A percentile compares a stretch with the other conserved stretches of the same genome.
phyloP scores from a whole-genome alignment of 169 alveolate species.

The Cyclospora cayetanensis region DNA sequence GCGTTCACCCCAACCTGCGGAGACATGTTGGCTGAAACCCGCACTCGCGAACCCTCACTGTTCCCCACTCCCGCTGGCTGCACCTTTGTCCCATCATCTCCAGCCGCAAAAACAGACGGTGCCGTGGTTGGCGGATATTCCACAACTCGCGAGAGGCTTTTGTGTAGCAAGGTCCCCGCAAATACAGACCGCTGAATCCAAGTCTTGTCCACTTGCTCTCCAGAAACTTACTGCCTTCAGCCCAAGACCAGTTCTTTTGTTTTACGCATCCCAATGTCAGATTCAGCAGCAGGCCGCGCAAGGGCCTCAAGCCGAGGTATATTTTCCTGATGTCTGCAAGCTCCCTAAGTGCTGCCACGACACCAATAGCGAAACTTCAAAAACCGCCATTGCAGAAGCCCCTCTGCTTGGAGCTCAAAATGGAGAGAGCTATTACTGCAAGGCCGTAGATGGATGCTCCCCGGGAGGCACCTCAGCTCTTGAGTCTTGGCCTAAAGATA shows the following conservation, averaged over 20 bases:
- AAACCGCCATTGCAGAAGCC: too few species aligned
- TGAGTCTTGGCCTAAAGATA: too few species aligned
- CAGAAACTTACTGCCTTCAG: background rate
- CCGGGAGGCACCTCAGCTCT: too few species aligned
- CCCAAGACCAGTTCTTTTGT: background rate
- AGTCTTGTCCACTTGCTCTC: background rate
- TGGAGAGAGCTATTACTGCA: too few species aligned
- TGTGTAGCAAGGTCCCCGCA: background rate
- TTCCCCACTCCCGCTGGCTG: background rate
- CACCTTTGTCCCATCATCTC: background rate
- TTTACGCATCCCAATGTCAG: background rate
- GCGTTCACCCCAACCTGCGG: conserved; percentile 1
- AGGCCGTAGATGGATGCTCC: too few species aligned
- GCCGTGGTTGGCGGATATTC: background rate
- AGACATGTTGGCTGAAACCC: background rate
- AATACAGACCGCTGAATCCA: background rate
- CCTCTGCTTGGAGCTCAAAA: too few species aligned
- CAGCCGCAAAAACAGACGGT: background rate
- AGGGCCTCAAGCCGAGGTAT: background rate
- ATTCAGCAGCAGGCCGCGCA: background rate
- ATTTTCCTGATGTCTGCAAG: too few species aligned
- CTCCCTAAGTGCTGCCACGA: too few species aligned
- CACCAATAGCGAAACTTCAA: too few species aligned
- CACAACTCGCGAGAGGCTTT: conserved; percentile 6
- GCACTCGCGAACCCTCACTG: background rate